Percentiles rank a stretch among this genome's conserved stretches.
phyloP scores from a whole-genome alignment of 2,329 filamentous ascomycete genomes.

The Aspergillus ochraceus region DNA sequence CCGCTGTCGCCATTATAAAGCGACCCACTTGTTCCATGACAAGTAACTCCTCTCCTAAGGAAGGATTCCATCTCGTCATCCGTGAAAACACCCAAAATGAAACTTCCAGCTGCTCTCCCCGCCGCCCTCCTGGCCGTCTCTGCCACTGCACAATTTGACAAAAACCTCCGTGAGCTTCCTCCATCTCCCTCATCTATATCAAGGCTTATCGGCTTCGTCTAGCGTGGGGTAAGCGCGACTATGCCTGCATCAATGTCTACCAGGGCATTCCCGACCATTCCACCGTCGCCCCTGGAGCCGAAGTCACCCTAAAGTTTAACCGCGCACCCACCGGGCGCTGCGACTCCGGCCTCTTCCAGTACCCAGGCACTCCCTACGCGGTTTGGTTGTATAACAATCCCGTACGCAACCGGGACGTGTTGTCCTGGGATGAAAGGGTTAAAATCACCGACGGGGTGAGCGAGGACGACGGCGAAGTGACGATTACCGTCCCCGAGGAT shows the following conservation, averaged over 20 bases:
- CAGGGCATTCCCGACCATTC: constrained; percentile 34
- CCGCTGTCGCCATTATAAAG: no score
- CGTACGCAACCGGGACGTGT: constrained; percentile 20
- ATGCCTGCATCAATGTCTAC: constrained; percentile 33
- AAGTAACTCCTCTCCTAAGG: no score
- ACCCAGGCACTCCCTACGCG: constrained; percentile 24
- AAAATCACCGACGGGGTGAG: constrained; percentile 22
- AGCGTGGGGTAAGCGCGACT: constrained; percentile 38
- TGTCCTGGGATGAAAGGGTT: constrained; percentile 22
- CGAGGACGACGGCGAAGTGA: constrained; percentile 18
- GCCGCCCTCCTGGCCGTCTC: constrained; percentile 26
- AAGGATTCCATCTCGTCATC: not conserved
- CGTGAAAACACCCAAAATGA: constrained; percentile 20
- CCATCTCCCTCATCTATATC: not conserved
- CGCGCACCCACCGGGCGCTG: constrained; percentile 27
- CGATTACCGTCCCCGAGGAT: constrained; percentile 26
- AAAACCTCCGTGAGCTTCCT: constrained; percentile 27
- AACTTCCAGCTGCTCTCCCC: constrained; percentile 27
- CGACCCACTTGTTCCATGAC: no score
- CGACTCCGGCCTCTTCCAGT: constrained; percentile 19
- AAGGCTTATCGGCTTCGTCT: not conserved
- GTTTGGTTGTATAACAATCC: constrained; percentile 34
- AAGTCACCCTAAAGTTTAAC: constrained; percentile 29
- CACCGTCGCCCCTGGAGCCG: constrained; percentile 25
- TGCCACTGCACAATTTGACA: constrained; percentile 32